A percentile compares a stretch with the other conserved stretches of the same genome.
Evolutionary conservation across 345 rosid species (phyloP).

Genomic region (Salix udensis): DNA sequence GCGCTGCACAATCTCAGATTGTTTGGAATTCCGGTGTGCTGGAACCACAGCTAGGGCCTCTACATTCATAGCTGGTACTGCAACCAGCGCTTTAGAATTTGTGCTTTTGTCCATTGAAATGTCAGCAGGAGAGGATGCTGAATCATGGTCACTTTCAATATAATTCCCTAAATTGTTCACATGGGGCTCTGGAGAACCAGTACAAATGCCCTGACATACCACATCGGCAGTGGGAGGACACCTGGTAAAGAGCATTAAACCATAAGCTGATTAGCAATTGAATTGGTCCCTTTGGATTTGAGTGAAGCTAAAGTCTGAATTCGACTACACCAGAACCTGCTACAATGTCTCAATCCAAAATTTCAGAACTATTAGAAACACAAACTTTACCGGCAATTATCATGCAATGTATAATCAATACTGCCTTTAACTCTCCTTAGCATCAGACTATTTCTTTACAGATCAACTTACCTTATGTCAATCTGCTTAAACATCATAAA

Average conservation of each 20-base stretch:
- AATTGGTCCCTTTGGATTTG: not conserved
- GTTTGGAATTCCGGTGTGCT: constrained; percentile 65
- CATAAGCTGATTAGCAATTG: constrained; percentile 1
- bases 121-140: constrained; percentile 60
- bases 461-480: not conserved
- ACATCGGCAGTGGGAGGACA: constrained; percentile 31
- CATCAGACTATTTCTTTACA: not conserved
- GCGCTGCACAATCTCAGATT: constrained; percentile 76
- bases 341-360: not conserved
- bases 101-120: constrained; percentile 42
- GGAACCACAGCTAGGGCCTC: constrained; percentile 60
- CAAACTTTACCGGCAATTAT: not conserved
- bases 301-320: not conserved
- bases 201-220: constrained; percentile 29
- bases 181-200: constrained; percentile 34
- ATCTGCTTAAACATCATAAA: not conserved
- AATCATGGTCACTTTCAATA: constrained; percentile 79
- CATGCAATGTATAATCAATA: not conserved
- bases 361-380: not conserved
- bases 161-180: constrained; percentile 40
- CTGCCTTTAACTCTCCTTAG: not conserved
- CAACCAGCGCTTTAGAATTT: constrained; percentile 64
- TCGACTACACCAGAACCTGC: not conserved
- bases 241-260: constrained; percentile 33
- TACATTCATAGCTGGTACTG: constrained; percentile 54